A percentile compares a stretch with the other conserved stretches of the same genome.
phyloP scores from a whole-genome alignment of 2,329 filamentous ascomycete species.

The Cercospora sojina region DNA sequence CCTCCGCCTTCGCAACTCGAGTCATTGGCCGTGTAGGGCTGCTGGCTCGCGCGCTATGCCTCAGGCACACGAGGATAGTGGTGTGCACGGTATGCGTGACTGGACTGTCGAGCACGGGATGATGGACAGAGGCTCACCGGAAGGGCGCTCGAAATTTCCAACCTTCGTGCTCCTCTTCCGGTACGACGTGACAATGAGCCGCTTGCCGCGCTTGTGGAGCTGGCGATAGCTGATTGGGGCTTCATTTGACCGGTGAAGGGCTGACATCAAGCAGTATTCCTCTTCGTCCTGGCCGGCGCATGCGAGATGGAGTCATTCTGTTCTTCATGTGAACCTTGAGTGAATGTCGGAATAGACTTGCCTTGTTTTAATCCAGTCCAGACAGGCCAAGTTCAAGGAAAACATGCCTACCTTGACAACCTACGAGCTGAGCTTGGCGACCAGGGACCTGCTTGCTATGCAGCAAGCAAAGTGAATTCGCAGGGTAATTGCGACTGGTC shows the following conservation, averaged over 20 bases:
- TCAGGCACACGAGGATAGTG: constrained; percentile 8
- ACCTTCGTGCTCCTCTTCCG: constrained; percentile 7
- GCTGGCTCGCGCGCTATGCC: constrained; percentile 1
- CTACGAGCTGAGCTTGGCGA: constrained; percentile 1
- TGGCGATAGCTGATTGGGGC: constrained; percentile 10
- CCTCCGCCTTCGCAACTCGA: constrained; percentile 1
- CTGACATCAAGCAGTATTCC: neutral
- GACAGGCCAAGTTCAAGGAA: neutral
- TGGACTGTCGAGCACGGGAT: constrained; percentile 24
- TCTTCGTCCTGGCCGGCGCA: constrained; percentile 2
- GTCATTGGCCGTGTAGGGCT: constrained; percentile 1
- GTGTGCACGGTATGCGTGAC: constrained; percentile 10
- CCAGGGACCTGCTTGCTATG: neutral
- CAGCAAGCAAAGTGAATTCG: neutral
- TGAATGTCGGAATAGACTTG: neutral
- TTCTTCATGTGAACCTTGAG: neutral
- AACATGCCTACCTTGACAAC: neutral
- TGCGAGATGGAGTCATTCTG: neutral
- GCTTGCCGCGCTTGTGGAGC: constrained; percentile 12
- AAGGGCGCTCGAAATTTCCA: neutral
- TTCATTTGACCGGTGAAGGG: constrained; percentile 11
- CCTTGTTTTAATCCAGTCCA: neutral
- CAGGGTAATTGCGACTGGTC: neutral
- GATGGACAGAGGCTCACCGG: neutral
- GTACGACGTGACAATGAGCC: constrained; percentile 15